Evolutionary conservation across 345 rosid genomes (phyloP).

Genomic region (Balakata baccata): DNA sequence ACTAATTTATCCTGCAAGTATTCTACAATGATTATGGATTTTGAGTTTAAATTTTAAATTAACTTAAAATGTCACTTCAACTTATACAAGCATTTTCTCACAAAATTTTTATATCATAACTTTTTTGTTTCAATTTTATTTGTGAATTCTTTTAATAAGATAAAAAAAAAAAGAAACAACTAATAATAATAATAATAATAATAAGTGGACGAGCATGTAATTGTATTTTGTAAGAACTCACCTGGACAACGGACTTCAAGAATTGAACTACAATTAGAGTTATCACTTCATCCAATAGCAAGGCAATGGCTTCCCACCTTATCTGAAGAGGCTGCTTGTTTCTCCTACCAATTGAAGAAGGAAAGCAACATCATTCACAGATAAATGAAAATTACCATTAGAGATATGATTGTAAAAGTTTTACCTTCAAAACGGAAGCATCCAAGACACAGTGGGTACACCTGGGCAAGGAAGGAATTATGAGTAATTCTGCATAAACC

Average conservation of each 20-base stretch:
- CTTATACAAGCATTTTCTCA: too few species aligned
- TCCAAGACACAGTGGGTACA: constrained; percentile 79
- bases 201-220: neutral
- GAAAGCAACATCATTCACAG: constrained; percentile 9
- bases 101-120: too few species aligned
- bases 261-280: constrained; percentile 42
- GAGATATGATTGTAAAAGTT: neutral
- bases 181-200: neutral
- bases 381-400: neutral
- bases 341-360: constrained; percentile 33
- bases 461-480: constrained; percentile 58
- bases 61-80: too few species aligned
- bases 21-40: too few species aligned
- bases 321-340: constrained; percentile 22
- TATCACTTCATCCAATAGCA: constrained; percentile 84
- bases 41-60: too few species aligned
- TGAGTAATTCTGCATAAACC: constrained; percentile 36
- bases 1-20: too few species aligned
- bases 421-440: constrained; percentile 67
- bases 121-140: too few species aligned
- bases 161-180: too few species aligned
- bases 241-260: constrained; percentile 78
- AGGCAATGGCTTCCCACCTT: constrained; percentile 38
- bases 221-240: constrained; percentile 15
- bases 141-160: too few species aligned